Conservation (phyloP, 306 rosid genomes). For the Castanea sativa region DNA sequence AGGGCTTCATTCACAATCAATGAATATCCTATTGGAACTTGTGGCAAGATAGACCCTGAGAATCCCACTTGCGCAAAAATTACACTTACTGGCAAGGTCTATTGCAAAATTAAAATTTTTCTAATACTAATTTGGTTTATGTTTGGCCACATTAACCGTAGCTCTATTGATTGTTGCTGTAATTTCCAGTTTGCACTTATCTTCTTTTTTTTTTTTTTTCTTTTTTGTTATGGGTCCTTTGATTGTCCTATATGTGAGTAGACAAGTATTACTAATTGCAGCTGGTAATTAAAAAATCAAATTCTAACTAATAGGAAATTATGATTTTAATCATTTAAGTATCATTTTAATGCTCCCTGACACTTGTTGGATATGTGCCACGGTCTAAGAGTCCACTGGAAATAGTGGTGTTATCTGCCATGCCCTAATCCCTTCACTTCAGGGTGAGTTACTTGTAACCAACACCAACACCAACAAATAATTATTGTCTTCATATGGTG, state of each 20-base stretch:
- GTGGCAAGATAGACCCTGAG: constrained; percentile 80
- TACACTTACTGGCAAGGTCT: constrained; percentile 81
- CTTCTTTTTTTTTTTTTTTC: not conserved
- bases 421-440: not conserved
- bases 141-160: not conserved
- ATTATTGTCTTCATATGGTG: not conserved
- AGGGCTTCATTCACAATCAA: constrained; percentile 82
- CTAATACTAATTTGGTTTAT: not conserved
- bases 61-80: constrained; percentile 87
- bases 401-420: not conserved
- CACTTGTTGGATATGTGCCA: not conserved
- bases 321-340: too few relatives aligned
- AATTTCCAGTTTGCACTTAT: not conserved
- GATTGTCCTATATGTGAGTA: not conserved
- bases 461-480: not conserved
- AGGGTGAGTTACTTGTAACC: not conserved
- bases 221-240: not conserved
- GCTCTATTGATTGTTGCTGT: not conserved
- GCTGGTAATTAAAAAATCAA: not conserved
- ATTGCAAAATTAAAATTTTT: constrained; percentile 11
- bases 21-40: constrained; percentile 81
- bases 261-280: not conserved
- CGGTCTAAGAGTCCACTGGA: not conserved
- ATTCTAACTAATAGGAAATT: not conserved
- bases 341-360: too few relatives aligned